These are phyloP conservation scores for Endocarpon pusillum DNA, from an alignment of 495 filamentous ascomycete genomes.

Conservation along the genomic window DNA sequence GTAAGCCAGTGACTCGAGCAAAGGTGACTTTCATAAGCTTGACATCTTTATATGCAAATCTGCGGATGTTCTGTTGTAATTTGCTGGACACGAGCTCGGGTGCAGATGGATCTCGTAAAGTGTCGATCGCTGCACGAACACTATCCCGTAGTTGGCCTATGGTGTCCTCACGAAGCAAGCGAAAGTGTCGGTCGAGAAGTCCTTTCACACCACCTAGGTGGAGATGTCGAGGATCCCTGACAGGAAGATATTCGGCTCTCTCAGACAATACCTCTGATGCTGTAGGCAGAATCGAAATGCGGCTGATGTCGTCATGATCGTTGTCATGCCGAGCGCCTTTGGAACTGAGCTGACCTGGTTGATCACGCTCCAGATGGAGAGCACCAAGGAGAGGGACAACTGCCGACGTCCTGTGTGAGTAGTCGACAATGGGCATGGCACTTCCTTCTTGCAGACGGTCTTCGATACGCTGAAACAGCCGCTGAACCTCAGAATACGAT, in stretches of 20 bases:
- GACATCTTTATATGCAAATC: slow-evolving; percentile 23
- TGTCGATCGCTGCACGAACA: slow-evolving; percentile 9
- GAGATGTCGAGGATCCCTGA: slow-evolving; percentile 29
- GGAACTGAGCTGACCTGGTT: not conserved
- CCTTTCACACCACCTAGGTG: slow-evolving; percentile 41
- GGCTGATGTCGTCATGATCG: slow-evolving; percentile 42
- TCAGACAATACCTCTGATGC: slow-evolving; percentile 30
- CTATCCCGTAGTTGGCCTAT: slow-evolving; percentile 23
- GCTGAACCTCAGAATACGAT: not conserved
- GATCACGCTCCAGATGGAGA: not conserved
- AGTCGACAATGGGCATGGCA: not conserved
- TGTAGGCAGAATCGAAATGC: slow-evolving; percentile 52
- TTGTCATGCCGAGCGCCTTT: slow-evolving; percentile 70
- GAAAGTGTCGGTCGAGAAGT: slow-evolving; percentile 52
- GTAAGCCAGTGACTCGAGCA: slow-evolving; percentile 32
- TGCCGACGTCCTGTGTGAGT: not conserved
- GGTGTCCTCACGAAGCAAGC: slow-evolving; percentile 22
- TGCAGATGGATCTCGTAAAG: not conserved
- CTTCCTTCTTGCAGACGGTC: not conserved
- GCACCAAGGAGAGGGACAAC: not conserved
- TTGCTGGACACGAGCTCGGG: slow-evolving; percentile 2
- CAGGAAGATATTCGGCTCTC: slow-evolving; percentile 42
- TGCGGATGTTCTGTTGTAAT: slow-evolving; percentile 8
- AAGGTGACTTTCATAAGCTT: slow-evolving; percentile 21
- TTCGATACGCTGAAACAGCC: not conserved